These are phyloP conservation scores for Phyllosticta capitalensis DNA, from an alignment of 2,329 filamentous ascomycete species.

Conservation along the genomic window DNA sequence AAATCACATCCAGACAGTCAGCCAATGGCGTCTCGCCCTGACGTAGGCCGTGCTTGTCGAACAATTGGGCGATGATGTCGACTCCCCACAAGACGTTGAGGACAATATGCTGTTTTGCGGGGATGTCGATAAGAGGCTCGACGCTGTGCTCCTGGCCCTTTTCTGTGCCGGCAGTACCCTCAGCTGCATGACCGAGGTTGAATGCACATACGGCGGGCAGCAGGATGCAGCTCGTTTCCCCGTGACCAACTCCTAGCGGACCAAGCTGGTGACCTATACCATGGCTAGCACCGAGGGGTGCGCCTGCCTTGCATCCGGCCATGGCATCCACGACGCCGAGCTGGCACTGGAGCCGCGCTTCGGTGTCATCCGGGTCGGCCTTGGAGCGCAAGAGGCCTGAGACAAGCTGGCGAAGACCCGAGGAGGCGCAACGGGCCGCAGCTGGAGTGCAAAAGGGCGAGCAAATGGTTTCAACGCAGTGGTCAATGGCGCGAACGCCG, in stretches of 20 bases:
- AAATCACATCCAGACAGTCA: conserved; percentile 43
- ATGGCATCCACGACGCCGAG: conserved; percentile 46
- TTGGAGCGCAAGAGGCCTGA: conserved; percentile 35
- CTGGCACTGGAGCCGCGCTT: conserved; percentile 40
- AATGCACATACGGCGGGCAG: conserved; percentile 48
- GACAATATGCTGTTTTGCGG: conserved; percentile 29
- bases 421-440: conserved; percentile 27
- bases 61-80: conserved; percentile 26
- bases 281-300: conserved; percentile 32
- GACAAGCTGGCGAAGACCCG: conserved; percentile 34
- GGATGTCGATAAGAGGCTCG: conserved; percentile 28
- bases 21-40: conserved; percentile 35
- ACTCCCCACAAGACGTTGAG: conserved; percentile 33
- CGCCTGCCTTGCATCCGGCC: conserved; percentile 33
- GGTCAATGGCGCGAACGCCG: conserved; percentile 46
- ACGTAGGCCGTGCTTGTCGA: conserved; percentile 20
- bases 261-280: conserved; percentile 36
- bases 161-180: background rate
- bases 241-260: conserved; percentile 49
- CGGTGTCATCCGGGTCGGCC: conserved; percentile 28
- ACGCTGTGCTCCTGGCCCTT: conserved; percentile 6
- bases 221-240: conserved; percentile 50
- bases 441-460: conserved; percentile 26
- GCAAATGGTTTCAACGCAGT: conserved; percentile 48
- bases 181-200: conserved; percentile 29